Conservation (phyloP, 352 stramenopile species). For the Pythium brachiatum region DNA sequence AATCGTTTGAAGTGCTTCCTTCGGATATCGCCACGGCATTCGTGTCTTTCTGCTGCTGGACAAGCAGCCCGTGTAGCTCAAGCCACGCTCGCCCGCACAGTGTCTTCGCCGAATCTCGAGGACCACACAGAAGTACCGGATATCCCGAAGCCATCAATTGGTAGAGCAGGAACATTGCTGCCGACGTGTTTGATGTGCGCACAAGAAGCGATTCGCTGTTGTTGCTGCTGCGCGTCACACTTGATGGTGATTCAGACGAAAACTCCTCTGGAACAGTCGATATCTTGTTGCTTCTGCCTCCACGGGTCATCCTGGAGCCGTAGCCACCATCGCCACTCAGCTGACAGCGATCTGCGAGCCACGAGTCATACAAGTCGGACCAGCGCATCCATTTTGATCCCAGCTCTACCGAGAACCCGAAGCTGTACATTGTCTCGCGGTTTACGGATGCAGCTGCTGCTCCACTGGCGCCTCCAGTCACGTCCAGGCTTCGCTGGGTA, state of each 20-base stretch:
- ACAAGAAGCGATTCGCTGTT: constrained; percentile 26
- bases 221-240: background rate
- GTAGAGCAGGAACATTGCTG: constrained; percentile 43
- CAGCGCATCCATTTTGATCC: constrained; percentile 74
- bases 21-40: background rate
- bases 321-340: background rate
- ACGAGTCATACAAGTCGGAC: constrained; percentile 60
- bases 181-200: constrained; percentile 33
- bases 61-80: constrained; percentile 11
- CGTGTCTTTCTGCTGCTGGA: constrained; percentile 1
- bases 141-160: constrained; percentile 46
- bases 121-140: constrained; percentile 36
- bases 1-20: background rate
- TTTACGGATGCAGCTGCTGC: background rate
- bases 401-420: constrained; percentile 63
- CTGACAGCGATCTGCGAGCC: constrained; percentile 30
- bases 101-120: constrained; percentile 51
- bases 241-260: background rate
- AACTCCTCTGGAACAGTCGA: background rate
- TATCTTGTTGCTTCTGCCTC: background rate
- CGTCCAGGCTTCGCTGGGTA: constrained; percentile 16
- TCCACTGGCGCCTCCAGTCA: constrained; percentile 10
- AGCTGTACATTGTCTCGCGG: constrained; percentile 63
- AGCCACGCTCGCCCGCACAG: constrained; percentile 27
- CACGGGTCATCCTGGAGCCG: background rate